These are phyloP conservation scores for Zoysia pacifica DNA, from an alignment of 176 grass and related monocot species.

Conservation along the genomic window DNA sequence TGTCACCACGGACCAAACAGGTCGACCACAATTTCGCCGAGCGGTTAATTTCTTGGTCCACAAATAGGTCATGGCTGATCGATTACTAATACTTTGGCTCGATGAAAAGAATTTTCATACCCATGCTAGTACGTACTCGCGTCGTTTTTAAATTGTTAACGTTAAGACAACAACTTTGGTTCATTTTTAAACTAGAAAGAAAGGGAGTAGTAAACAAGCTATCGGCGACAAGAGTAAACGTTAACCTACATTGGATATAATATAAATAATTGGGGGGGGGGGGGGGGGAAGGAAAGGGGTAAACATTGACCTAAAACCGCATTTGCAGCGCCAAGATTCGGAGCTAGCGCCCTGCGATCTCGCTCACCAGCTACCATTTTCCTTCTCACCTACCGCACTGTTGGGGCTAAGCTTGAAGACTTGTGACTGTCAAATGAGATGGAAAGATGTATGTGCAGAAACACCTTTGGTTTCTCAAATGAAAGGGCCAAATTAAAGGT, in stretches of 20 bases:
- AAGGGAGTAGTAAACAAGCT: constrained; percentile 4
- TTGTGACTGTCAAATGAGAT: not conserved
- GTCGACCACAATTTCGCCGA: not conserved
- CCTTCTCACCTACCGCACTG: constrained; percentile 35
- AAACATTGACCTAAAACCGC: constrained; percentile 51
- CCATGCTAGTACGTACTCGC: no score
- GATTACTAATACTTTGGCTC: not conserved
- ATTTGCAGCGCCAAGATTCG: not conserved
- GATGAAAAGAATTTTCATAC: not conserved
- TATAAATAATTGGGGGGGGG: not conserved
- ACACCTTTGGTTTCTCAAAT: no score
- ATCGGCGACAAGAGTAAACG: constrained; percentile 16
- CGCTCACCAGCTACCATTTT: constrained; percentile 42
- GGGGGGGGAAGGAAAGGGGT: not conserved
- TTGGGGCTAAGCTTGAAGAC: constrained; percentile 2
- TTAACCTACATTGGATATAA: constrained; percentile 31
- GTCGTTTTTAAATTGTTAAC: no score
- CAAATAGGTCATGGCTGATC: constrained; percentile 36
- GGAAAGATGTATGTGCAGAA: not conserved
- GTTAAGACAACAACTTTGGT: no score
- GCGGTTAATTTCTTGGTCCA: not conserved
- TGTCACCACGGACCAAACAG: constrained; percentile 38
- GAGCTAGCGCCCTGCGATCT: constrained; percentile 18
- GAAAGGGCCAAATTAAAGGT: constrained; percentile 4
- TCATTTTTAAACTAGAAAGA: no score